Evolutionary conservation across 306 rosid genomes (phyloP).

Genomic region (Mimosa pudica): DNA sequence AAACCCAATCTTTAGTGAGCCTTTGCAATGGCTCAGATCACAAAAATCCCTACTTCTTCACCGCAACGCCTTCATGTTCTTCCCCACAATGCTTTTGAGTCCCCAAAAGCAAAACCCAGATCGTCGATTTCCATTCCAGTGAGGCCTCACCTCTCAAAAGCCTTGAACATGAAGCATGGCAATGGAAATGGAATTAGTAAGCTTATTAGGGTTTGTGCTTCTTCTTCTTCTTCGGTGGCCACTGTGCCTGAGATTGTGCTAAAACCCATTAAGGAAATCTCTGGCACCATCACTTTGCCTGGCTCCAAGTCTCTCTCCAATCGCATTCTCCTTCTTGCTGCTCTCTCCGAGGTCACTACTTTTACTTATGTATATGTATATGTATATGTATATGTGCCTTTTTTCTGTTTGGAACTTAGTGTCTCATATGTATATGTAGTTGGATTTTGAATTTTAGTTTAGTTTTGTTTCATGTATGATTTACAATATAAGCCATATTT

Average conservation of each 20-base stretch:
- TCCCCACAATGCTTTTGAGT: slow-evolving; percentile 42
- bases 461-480: neutral
- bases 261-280: slow-evolving; percentile 87
- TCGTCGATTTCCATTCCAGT: slow-evolving; percentile 50
- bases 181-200: no score
- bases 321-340: slow-evolving; percentile 93
- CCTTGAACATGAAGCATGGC: slow-evolving; percentile 49
- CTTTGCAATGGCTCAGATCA: slow-evolving; percentile 12
- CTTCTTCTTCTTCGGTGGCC: slow-evolving; percentile 65
- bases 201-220: slow-evolving; percentile 68
- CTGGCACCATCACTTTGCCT: slow-evolving; percentile 83
- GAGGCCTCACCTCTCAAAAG: slow-evolving; percentile 51
- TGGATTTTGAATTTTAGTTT: slow-evolving; percentile 7
- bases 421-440: neutral
- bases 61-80: slow-evolving; percentile 58
- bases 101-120: slow-evolving; percentile 56
- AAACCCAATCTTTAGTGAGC: neutral
- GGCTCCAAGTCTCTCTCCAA: slow-evolving; percentile 95
- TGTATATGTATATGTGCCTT: neutral
- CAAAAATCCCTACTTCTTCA: slow-evolving; percentile 59
- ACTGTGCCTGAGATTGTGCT: slow-evolving; percentile 82
- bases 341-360: slow-evolving; percentile 86
- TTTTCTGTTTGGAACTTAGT: slow-evolving; percentile 7
- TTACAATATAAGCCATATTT: neutral
- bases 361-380: neutral